Evolutionary conservation across 768 basidiomycete species (phyloP), one percentile per base, ranked within the genome.

Genomic region (Pisolithus orientalis): DNA sequence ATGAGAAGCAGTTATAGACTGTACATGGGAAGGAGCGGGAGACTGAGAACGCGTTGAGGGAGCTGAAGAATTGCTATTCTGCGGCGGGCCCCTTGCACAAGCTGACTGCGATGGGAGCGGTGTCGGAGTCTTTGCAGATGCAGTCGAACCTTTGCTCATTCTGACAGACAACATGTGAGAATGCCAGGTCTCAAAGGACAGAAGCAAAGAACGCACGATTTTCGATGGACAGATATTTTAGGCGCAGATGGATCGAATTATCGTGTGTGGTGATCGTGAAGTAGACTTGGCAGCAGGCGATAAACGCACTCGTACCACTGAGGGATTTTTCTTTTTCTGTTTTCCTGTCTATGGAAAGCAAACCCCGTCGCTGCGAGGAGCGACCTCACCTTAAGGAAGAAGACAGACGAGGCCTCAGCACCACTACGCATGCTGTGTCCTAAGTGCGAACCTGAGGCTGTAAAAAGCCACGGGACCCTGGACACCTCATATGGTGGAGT

Each of bases 71-170:
- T 52, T 67, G 56, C 61, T 72, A 59, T 69, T 78, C 73, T 80
- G 79, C 51, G 92, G 90, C 48, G 91, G 91, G 69, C 91, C 90
- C 78, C 73, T 86, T 73, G 87, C 75, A 92, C 92, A 95, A 77
- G 90, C 91, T 72, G 90, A 91, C 78, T 83, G 82, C 76, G 78
- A 69, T 69, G 85, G 73, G 74, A 85, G 83, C 80, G 77, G 82
- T 74, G 82, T 69, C 72, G 79, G 79, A 76, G 74, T 84, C 82
- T 85, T 85, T 74, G 74, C 75, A 70, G 86, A 75, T 70, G 81
- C 77, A 70, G 85, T 80, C 61, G 87, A 83, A 74, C 81, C 82
- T 85, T 86, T 93, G 89, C 89, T 94, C 92, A 94, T 94, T 90
- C 88, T 90, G 59, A 8, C 31, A 39, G 31, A 2, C 21, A 48